Base-by-base conservation (phyloP, 2,329 filamentous ascomycete genomes). In the Talaromyces sp. region DNA sequence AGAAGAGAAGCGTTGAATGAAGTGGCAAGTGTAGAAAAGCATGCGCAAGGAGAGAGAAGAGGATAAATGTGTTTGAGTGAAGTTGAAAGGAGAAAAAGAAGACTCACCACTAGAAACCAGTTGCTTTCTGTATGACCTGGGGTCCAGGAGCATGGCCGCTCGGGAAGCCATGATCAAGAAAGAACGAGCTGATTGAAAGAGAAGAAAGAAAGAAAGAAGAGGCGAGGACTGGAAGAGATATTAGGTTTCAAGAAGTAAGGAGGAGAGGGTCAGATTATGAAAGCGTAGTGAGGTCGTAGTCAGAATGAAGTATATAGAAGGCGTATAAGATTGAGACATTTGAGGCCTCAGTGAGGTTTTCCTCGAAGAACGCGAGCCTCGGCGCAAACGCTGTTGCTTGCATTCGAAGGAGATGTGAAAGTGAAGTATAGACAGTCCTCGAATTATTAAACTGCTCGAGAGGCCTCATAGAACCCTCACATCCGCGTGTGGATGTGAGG, bases 111-210 rank as follows among this genome's bases (percentile, higher is more conserved):
- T 76, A 10, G 70, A 69, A n/a, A 38, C 58, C 38, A 65, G 54
- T 40, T 75, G 74, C 67, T 76, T 78, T 67, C 73, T 80, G 65
- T 78, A 75, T 36, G 73, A 74, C 69, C 79, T 78, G 17, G 80
- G 80, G 68, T 82, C 75, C 65, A 82, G 70, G 34, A 82, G 74
- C 73, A 80, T 75, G 49, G 77, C 78, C 38, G 80, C 77, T 61
- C 77, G 73, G 38, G 76, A 76, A 49, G 76, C 76, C 78, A 79
- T 80, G 31, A 8, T 63, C 65, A 27, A 29, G 15, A 22, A 36
- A 29, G 59, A 53, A 29, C 15, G 49, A 25, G 34, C 22, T 36
- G 34, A n/a, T 38, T 17, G 22, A 56, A 40, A 38, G 10, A 47
- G 49, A n/a, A 27, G 34, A 56, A 22, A 13, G 31, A 34, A 34